Percentiles rank a stretch among this genome's conserved stretches.
These are phyloP conservation scores for Lentinula lateritia DNA, from an alignment of 768 basidiomycete genomes.

Conservation along the genomic window DNA sequence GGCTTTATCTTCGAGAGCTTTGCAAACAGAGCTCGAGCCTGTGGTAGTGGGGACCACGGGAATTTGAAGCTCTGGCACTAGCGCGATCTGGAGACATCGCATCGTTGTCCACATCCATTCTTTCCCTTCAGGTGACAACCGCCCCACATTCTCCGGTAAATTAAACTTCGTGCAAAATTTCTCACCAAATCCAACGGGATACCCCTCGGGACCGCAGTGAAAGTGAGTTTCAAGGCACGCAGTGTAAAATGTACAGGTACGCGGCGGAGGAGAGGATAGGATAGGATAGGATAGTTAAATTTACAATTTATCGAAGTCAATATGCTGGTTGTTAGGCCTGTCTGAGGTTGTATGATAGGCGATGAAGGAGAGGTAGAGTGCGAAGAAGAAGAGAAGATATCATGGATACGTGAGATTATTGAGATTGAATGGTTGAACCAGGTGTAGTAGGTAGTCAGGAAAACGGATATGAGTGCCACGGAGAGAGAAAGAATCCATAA, in stretches of 20 bases:
- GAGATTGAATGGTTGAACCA: not conserved
- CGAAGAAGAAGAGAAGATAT: not conserved
- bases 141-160: constrained; percentile 12
- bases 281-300: too few relatives aligned
- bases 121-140: constrained; percentile 27
- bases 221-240: constrained; percentile 39
- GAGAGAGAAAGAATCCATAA: not conserved
- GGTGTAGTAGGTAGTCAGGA: not conserved
- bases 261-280: constrained; percentile 26
- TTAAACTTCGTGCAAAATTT: constrained; percentile 35
- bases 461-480: not conserved
- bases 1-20: constrained; percentile 27
- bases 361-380: not conserved
- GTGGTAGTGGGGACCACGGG: not conserved
- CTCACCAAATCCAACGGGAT: constrained; percentile 37
- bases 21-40: constrained; percentile 20
- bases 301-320: not conserved
- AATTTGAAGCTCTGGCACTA: constrained; percentile 25
- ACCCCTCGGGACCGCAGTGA: constrained; percentile 37
- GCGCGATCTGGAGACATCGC: constrained; percentile 37
- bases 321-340: not conserved
- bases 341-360: not conserved
- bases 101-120: constrained; percentile 40
- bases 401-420: not conserved
- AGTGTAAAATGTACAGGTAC: constrained; percentile 38